phyloP scores from a whole-genome alignment of 495 filamentous ascomycete species.

The Articulospora tetracladia region DNA sequence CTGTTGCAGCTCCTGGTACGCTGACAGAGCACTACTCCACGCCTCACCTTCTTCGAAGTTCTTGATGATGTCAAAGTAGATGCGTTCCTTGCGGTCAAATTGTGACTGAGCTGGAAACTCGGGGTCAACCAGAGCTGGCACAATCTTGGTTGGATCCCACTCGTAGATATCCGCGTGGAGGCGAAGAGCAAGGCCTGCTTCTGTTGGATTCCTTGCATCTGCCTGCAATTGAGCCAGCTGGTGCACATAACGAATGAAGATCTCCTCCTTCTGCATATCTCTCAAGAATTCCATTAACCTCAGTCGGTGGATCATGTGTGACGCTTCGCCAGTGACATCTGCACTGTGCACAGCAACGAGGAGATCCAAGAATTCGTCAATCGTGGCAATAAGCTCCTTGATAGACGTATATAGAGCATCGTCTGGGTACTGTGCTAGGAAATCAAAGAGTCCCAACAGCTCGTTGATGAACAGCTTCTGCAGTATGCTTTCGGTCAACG shows the following conservation, averaged over 20 bases:
- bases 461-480: slow-evolving; percentile 93
- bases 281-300: slow-evolving; percentile 94
- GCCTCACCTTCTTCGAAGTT: slow-evolving; percentile 89
- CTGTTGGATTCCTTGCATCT: slow-evolving; percentile 72
- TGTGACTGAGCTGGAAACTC: slow-evolving; percentile 76
- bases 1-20: slow-evolving; percentile 83
- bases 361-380: slow-evolving; percentile 88
- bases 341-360: slow-evolving; percentile 88
- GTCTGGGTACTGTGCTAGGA: slow-evolving; percentile 57
- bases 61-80: slow-evolving; percentile 93
- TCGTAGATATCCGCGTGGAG: slow-evolving; percentile 91
- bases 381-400: slow-evolving; percentile 70
- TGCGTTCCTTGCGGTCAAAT: slow-evolving; percentile 88
- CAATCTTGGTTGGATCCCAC: slow-evolving; percentile 73
- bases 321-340: slow-evolving; percentile 70
- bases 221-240: slow-evolving; percentile 80
- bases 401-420: slow-evolving; percentile 76
- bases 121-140: slow-evolving; percentile 68
- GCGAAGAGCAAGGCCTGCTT: slow-evolving; percentile 85
- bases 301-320: slow-evolving; percentile 77
- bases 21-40: slow-evolving; percentile 85
- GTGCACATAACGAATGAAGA: slow-evolving; percentile 95
- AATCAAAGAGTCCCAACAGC: slow-evolving; percentile 75
- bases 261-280: slow-evolving; percentile 96
- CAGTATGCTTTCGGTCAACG: slow-evolving; percentile 79